Percentiles rank a stretch among this genome's conserved stretches.
phyloP scores from a whole-genome alignment of 75 land plant species.

The Chamaecyparis obtusa region DNA sequence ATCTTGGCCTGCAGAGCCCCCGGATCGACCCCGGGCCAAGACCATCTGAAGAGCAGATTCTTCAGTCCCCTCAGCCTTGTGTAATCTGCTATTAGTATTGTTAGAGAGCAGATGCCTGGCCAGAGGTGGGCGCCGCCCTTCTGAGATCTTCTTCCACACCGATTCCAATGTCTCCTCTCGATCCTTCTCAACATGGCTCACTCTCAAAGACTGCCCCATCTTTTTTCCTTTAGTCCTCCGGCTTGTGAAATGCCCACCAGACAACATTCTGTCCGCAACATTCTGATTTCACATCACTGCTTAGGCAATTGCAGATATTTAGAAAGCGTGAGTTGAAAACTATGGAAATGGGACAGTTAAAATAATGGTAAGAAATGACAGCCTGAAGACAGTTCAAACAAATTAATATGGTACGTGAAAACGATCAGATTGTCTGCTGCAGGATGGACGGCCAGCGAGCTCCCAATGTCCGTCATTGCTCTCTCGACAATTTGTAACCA shows the following conservation, averaged over 20 bases:
- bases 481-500: no score
- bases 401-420: no score
- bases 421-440: no score
- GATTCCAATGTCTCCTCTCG: not conserved
- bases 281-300: no score
- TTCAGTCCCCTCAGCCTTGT: not conserved
- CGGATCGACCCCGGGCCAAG: not conserved
- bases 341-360: no score
- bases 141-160: not conserved
- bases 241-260: not conserved
- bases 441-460: no score
- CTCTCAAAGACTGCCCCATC: not conserved
- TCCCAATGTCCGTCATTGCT: no score
- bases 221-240: not conserved
- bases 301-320: no score
- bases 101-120: not conserved
- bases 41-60: not conserved
- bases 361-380: no score
- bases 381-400: no score
- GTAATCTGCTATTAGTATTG: not conserved
- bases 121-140: not conserved
- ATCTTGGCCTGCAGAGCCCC: slow-evolving; percentile 16
- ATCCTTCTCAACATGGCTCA: not conserved
- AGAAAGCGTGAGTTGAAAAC: no score
- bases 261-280: not conserved